Base-by-base conservation (phyloP, 2,329 filamentous ascomycete genomes). In the Corinectria fuckeliana region DNA sequence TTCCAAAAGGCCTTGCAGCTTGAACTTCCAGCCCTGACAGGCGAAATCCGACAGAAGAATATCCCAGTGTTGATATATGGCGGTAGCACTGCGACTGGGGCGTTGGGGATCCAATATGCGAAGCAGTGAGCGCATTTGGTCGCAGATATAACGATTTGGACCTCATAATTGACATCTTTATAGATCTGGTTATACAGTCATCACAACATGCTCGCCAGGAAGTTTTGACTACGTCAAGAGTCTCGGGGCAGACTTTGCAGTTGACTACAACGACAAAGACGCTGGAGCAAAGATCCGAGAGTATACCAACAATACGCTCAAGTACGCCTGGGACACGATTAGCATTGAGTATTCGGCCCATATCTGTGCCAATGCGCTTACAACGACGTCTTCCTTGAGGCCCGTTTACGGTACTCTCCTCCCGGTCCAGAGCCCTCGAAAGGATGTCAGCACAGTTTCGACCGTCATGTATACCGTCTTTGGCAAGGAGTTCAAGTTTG, bases 61-160 rank as follows among this genome's bases (percentile, higher is more conserved):
- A 67, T 75, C 39, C 73, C 78, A 0, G 65, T 82, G 38, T 64
- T 82, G 20, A 79, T 81, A 60, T 80, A 82, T 53, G 81, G 79
- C 39, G 79, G 78, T 14, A 82, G 82, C 71, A 87, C 81, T 9
- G 84, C 83, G 2, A 85, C 85, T 0, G 82, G 81, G 70, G 81
- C 85, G 42, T 81, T 84, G 53, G 80, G 72, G 5, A 78, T 82
- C 62, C 79, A 81, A 66, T 78, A 69, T 61, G 78, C 78, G 54
- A 77, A 76, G 62, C 67, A 74, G n/a, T 60, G 21, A 56, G 32
- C 18, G 34, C 10, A 8, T n/a, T n/a, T n/a, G n/a, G n/a, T n/a
- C n/a, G n/a, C n/a, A n/a, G n/a, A n/a, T n/a, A n/a, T n/a, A n/a
- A n/a, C n/a, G n/a, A n/a, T n/a, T n/a, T n/a, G n/a, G n/a, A n/a